Evolutionary conservation across 2,329 filamentous ascomycete species (phyloP).

Genomic region (Helicocarpus griseus): DNA sequence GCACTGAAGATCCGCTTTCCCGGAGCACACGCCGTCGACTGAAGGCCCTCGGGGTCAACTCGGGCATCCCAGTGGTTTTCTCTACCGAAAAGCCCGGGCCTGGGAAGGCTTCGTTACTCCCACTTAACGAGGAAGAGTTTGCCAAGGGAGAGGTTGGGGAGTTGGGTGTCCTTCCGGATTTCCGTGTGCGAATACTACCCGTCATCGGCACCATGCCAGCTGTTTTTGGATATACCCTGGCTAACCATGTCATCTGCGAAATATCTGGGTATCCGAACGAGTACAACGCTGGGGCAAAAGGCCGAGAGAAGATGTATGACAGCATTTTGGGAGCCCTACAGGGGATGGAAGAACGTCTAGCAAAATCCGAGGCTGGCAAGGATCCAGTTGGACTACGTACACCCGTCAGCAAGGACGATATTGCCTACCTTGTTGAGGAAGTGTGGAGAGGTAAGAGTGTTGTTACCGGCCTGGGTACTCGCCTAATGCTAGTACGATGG

Average conservation of each 20-base stretch:
- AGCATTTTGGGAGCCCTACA: slow-evolving; percentile 67
- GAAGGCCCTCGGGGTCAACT: slow-evolving; percentile 64
- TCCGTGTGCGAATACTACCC: slow-evolving; percentile 86
- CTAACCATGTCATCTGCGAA: slow-evolving; percentile 83
- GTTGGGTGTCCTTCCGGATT: slow-evolving; percentile 80
- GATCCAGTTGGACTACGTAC: slow-evolving; percentile 64
- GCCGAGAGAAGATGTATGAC: slow-evolving; percentile 86
- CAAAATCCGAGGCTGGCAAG: slow-evolving; percentile 42
- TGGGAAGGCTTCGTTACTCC: slow-evolving; percentile 82
- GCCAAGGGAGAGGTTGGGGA: slow-evolving; percentile 77
- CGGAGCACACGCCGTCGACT: slow-evolving; percentile 71
- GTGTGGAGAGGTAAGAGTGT: slow-evolving; percentile 75
- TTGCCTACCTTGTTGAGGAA: slow-evolving; percentile 83
- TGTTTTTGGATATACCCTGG: slow-evolving; percentile 82
- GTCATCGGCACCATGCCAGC: slow-evolving; percentile 96
- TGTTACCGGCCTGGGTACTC: slow-evolving; percentile 70
- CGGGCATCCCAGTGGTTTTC: slow-evolving; percentile 84
- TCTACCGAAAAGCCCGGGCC: slow-evolving; percentile 83
- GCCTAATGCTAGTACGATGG: slow-evolving; percentile 76
- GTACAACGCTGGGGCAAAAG: slow-evolving; percentile 72
- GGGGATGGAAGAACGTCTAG: slow-evolving; percentile 66
- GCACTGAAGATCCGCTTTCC: slow-evolving; percentile 80
- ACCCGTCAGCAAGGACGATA: slow-evolving; percentile 67
- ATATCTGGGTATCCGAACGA: slow-evolving; percentile 69
- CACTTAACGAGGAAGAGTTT: slow-evolving; percentile 80